A percentile compares a stretch with the other conserved stretches of the same genome.
These are phyloP conservation scores for Coffea humblotiana DNA, from an alignment of 305 asterid species.

Conservation along the genomic window DNA sequence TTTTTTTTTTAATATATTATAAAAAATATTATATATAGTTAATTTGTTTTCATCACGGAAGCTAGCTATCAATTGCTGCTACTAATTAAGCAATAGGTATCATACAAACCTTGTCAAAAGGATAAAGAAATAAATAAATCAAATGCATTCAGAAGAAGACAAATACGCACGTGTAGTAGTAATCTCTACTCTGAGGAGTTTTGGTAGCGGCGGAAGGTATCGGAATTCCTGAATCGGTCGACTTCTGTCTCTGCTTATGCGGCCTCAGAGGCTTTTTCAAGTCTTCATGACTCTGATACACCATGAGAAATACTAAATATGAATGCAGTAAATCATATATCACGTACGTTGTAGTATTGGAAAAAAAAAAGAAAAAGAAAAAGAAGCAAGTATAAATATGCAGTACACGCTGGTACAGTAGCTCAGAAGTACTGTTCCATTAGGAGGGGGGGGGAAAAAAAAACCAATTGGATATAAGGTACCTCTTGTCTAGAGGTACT, in stretches of 20 bases:
- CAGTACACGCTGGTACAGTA: neutral
- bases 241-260: constrained; percentile 15
- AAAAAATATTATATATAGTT: no score
- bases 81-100: no score
- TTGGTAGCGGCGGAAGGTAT: constrained; percentile 44
- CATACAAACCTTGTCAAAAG: no score
- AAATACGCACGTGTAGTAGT: constrained; percentile 55
- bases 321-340: no score
- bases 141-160: neutral
- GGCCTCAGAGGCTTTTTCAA: constrained; percentile 54
- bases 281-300: constrained; percentile 50
- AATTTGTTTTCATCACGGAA: neutral
- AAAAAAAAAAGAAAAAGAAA: neutral
- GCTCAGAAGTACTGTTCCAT: neutral
- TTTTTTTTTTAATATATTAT: no score
- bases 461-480: neutral
- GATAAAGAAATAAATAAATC: no score
- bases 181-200: constrained; percentile 42
- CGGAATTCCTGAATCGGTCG: constrained; percentile 53
- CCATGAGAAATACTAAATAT: no score
- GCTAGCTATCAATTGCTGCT: no score
- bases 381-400: neutral
- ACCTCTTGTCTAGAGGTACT: constrained; percentile 43
- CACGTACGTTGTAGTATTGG: no score
- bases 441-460: neutral